Evolutionary conservation across 805 yeast species (phyloP), one percentile per base, ranked within the genome.

Genomic region (Candida taoyuanica): DNA sequence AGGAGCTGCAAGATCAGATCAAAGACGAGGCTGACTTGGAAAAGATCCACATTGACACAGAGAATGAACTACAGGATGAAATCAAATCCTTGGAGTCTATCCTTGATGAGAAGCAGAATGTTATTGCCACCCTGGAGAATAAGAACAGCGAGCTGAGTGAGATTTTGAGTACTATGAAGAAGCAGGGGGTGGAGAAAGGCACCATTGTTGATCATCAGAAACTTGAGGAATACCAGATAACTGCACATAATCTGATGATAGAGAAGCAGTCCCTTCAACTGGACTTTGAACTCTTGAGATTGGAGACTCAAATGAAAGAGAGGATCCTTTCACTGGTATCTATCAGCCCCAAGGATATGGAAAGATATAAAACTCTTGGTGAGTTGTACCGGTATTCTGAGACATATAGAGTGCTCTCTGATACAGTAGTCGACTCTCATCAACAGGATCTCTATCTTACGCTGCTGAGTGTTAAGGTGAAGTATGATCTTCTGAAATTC

Each of bases 11-110:
- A 29, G 78, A 74, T 40, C 47, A 78, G 23, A 71, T 70, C 39
- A 67, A 64, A 21, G 51, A 78, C 12, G 76, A 77, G 38, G 63
- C 59, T 29, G 74, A 73, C 33, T 50, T 76, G 25, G 78, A 74
- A 35, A 65, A 62, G 15, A 55, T 60, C 20, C 75, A 70, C 37
- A 17, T 50, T 3, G 65, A 62, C 13, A 58, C 71, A 1, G 79
- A 76, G 42, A 40, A 44, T 4, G 74, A 73, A 18, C 56, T 77
- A 12, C 59, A 62, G 12, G 39, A 48, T 2, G 70, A 73, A 5
- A 58, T 78, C 5, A 43, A 36, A 3, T 37, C 35, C 0, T 46
- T 63, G 19, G 48, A 58, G n/a, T 18, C n/a, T 4, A 39, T 47
- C 13, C 8, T 62, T 13, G 31, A 33, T 5, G 42, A 39, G 3